phyloP scores from a whole-genome alignment of 805 yeast species.

The Pichia deserticola region DNA sequence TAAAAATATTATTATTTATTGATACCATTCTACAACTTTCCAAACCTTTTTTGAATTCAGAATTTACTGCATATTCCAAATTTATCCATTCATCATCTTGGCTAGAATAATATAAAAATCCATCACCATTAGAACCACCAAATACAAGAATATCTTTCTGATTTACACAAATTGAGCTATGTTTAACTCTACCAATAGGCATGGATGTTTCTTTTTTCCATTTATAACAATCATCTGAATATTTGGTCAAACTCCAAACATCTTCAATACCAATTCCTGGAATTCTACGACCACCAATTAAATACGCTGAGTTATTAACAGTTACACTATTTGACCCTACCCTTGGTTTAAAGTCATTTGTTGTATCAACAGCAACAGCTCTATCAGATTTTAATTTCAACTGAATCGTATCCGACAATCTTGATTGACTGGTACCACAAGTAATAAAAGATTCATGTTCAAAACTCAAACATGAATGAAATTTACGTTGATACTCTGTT shows the following conservation, averaged over 20 bases:
- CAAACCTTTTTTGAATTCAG: not conserved
- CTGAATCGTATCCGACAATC: constrained; percentile 16
- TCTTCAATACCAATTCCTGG: constrained; percentile 45
- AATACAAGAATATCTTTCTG: constrained; percentile 33
- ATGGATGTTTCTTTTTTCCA: constrained; percentile 39
- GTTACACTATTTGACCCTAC: constrained; percentile 4
- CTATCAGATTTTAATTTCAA: not conserved
- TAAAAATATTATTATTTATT: constrained; percentile 28
- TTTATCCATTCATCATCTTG: constrained; percentile 5
- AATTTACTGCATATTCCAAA: not conserved
- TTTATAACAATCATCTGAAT: constrained; percentile 7
- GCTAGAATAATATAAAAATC: constrained; percentile 19
- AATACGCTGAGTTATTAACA: constrained; percentile 14
- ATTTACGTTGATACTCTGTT: constrained; percentile 30
- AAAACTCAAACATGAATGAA: constrained; percentile 23
- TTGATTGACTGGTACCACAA: constrained; percentile 36
- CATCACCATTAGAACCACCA: constrained; percentile 36
- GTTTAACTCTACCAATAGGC: constrained; percentile 45
- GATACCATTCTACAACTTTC: constrained; percentile 3
- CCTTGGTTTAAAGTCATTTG: constrained; percentile 5
- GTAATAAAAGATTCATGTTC: constrained; percentile 20
- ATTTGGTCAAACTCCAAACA: constrained; percentile 31
- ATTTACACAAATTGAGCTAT: constrained; percentile 30
- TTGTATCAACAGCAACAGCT: not conserved
- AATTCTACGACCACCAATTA: constrained; percentile 62